Base-by-base conservation (phyloP, 768 basidiomycete species). In the Tulasnella sp. region DNA sequence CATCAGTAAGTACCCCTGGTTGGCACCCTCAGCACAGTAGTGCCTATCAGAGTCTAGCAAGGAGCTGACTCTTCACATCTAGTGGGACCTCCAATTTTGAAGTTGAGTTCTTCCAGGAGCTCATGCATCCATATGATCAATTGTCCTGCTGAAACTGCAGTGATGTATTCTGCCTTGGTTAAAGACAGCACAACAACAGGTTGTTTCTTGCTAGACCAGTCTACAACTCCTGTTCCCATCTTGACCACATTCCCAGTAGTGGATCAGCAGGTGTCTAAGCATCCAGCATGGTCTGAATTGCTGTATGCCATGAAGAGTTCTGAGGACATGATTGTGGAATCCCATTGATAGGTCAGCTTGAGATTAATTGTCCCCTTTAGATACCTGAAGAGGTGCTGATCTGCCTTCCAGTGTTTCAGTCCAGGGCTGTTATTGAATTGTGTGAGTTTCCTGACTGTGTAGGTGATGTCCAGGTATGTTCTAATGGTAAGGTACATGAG, bases 131-230 rank as follows among this genome's bases (percentile, higher is more conserved):
- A 72, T 10, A 68, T 42, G 0, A 62, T 62, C 53, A 70, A 66
- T 38, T 63, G 43, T 0, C 63, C 56, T 5, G 66, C 67, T 24
- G 65, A 58, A 1, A 63, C 23, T 13, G 56, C 61, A 2, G 65
- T 67, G 23, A 71, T 63, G 52, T 66, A 68, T 64, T 72, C 70
- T 1, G 69, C 69, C 56, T 72, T 65, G 13, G 67, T 67, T 15
- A 67, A 68, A 8, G 69, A 72, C 2, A 71, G 63, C 0, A 75
- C 68, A n/a, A 77, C 73, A 42, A 72, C 64, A 0, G 66, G 11
- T 66, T 80, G 78, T 21, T 70, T 66, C 42, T 69, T 67, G 27
- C 70, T 72, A 7, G 43, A 56, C 76, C 76, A 78, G 21, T 61
- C 66, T 17, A 79, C 66, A 1, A 71, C 68, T 8, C 73, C 74